phyloP scores from a whole-genome alignment of 2,329 filamentous ascomycete genomes.

The Endoconidiophora polonica region DNA sequence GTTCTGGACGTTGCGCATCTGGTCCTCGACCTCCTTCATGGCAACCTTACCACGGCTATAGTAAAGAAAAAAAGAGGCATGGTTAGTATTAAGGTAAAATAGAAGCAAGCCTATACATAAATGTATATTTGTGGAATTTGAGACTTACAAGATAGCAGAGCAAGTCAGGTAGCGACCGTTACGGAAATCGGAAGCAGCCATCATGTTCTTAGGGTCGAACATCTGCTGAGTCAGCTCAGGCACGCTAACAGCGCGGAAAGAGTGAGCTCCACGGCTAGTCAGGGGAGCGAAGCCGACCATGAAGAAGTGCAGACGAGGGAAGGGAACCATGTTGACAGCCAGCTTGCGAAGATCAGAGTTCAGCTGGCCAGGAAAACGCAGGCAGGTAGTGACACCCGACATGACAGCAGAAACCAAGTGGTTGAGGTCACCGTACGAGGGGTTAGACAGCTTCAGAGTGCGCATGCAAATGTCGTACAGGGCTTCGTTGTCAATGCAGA shows the following conservation, averaged over 20 bases:
- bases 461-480: slow-evolving; percentile 99
- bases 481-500: slow-evolving; percentile 99
- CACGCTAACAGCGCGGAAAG: slow-evolving; percentile 94
- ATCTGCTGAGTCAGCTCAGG: slow-evolving; percentile 99
- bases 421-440: slow-evolving; percentile 98
- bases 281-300: slow-evolving; percentile 99
- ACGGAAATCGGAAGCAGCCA: slow-evolving; percentile 99
- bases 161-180: slow-evolving; percentile 99
- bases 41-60: slow-evolving; percentile 88
- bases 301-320: slow-evolving; percentile 99
- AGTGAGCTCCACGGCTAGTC: slow-evolving; percentile 69
- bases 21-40: slow-evolving; percentile 99
- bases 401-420: slow-evolving; percentile 98
- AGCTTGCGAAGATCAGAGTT: slow-evolving; percentile 99
- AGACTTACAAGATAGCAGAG: slow-evolving; percentile 83
- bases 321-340: slow-evolving; percentile 99
- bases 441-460: slow-evolving; percentile 96
- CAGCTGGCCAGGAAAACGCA: slow-evolving; percentile 98
- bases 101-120: background rate
- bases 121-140: background rate
- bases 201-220: slow-evolving; percentile 99
- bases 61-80: background rate
- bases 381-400: slow-evolving; percentile 96
- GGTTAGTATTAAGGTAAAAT: slow-evolving; percentile 1
- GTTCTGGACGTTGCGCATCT: slow-evolving; percentile 99